A percentile compares a stretch with the other conserved stretches of the same genome.
phyloP scores from a whole-genome alignment of 352 stramenopile species.

The Globisporangium ultimum region DNA sequence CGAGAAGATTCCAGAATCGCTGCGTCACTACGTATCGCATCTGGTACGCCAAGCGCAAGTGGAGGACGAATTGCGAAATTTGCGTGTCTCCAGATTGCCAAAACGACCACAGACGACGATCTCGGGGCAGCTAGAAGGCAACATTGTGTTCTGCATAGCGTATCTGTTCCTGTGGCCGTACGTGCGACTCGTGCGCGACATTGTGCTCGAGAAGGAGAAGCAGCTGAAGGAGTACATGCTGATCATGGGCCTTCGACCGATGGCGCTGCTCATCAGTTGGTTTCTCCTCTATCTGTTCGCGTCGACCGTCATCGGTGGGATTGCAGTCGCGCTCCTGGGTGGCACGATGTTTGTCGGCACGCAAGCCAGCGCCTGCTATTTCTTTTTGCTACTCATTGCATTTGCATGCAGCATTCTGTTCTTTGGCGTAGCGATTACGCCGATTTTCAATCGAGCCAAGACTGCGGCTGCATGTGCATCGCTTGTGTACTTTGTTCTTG shows the following conservation, averaged over 20 bases:
- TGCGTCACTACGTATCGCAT: conserved; percentile 32
- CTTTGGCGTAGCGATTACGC: conserved; percentile 68
- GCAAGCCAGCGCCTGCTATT: conserved; percentile 33
- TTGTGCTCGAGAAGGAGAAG: conserved; percentile 90
- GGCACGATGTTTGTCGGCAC: conserved; percentile 60
- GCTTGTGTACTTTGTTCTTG: conserved; percentile 60
- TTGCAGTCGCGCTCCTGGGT: conserved; percentile 58
- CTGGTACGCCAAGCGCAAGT: conserved; percentile 26
- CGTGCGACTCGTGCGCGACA: conserved; percentile 73
- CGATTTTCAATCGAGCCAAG: conserved; percentile 69
- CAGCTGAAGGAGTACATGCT: conserved; percentile 87
- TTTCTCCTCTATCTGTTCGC: conserved; percentile 79
- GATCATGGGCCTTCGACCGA: conserved; percentile 84
- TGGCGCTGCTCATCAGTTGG: conserved; percentile 74
- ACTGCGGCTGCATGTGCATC: conserved; percentile 62
- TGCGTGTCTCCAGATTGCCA: conserved; percentile 38
- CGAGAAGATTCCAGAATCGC: conserved; percentile 15
- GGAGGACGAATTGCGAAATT: conserved; percentile 34
- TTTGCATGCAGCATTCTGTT: conserved; percentile 67
- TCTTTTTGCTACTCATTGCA: conserved; percentile 54
- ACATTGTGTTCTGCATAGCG: conserved; percentile 68
- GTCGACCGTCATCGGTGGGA: conserved; percentile 36
- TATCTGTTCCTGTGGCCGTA: conserved; percentile 89
- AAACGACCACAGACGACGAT: conserved; percentile 39
- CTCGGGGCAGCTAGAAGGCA: conserved; percentile 43